A percentile compares a stretch with the other conserved stretches of the same genome.
Conservation (phyloP, 441 rosid genomes). For the Populus hybrid region DNA sequence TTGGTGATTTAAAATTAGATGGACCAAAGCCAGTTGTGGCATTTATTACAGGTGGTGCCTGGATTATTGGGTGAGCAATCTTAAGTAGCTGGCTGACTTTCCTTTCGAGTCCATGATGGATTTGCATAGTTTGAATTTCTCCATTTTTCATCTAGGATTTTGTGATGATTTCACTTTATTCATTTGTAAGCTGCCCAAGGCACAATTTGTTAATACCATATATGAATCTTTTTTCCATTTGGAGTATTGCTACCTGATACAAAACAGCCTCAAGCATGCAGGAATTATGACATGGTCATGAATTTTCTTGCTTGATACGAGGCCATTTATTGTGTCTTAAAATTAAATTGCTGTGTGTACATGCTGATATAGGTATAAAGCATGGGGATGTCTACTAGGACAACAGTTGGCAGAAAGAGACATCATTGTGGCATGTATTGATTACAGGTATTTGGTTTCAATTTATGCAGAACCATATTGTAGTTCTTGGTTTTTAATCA, state of each 20-base stretch:
- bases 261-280: not conserved
- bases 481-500: not conserved
- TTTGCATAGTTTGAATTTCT: not conserved
- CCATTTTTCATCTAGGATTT: not conserved
- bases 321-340: not conserved
- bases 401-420: slow-evolving; percentile 92
- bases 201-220: not conserved
- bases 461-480: slow-evolving; percentile 12
- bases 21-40: slow-evolving; percentile 83
- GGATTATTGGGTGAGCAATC: slow-evolving; percentile 86
- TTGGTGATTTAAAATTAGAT: slow-evolving; percentile 29
- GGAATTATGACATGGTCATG: not conserved
- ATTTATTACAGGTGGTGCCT: slow-evolving; percentile 97
- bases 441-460: slow-evolving; percentile 65
- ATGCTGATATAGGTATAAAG: slow-evolving; percentile 72
- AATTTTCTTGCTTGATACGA: not conserved
- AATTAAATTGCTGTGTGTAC: slow-evolving; percentile 18
- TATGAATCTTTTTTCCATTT: not conserved
- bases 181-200: not conserved
- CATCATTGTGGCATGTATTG: slow-evolving; percentile 88
- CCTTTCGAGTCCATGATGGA: slow-evolving; percentile 1
- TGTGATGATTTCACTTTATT: not conserved
- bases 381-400: slow-evolving; percentile 98
- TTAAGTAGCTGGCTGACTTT: slow-evolving; percentile 13
- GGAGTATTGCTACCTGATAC: not conserved